Evolutionary conservation across 192 early-diverging fungal genomes (phyloP).

Genomic region (Linnemannia zychae): DNA sequence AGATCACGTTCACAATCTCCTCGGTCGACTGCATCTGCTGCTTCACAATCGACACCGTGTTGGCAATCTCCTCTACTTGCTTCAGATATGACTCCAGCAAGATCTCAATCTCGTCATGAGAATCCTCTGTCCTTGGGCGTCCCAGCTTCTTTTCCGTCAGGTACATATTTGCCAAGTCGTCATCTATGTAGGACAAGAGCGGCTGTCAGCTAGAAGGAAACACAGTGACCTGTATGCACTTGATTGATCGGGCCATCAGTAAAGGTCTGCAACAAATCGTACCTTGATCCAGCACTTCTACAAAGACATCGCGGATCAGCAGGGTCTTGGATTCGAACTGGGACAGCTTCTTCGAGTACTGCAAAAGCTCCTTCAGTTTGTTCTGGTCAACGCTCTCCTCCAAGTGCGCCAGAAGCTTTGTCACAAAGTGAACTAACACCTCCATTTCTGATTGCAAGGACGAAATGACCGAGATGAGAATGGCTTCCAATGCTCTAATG

Average conservation of each 20-base stretch:
- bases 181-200: slow-evolving; percentile 65
- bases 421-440: slow-evolving; percentile 76
- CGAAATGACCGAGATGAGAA: slow-evolving; percentile 79
- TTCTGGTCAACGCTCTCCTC: slow-evolving; percentile 82
- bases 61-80: slow-evolving; percentile 86
- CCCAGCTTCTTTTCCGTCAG: slow-evolving; percentile 83
- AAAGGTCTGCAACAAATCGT: background rate
- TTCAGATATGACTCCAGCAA: slow-evolving; percentile 92
- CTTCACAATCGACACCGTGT: slow-evolving; percentile 75
- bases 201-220: background rate
- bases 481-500: slow-evolving; percentile 83
- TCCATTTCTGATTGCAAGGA: slow-evolving; percentile 79
- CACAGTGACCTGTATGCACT: background rate
- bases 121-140: slow-evolving; percentile 63
- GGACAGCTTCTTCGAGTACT: slow-evolving; percentile 82
- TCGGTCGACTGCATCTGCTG: slow-evolving; percentile 84
- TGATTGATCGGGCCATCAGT: background rate
- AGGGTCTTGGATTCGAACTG: slow-evolving; percentile 84
- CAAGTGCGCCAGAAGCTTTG: slow-evolving; percentile 71
- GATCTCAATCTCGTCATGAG: slow-evolving; percentile 93
- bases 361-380: slow-evolving; percentile 82
- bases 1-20: slow-evolving; percentile 86
- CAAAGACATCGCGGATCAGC: slow-evolving; percentile 82
- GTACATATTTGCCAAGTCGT: slow-evolving; percentile 93
- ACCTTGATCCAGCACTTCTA: slow-evolving; percentile 84